phyloP scores from a whole-genome alignment of 176 grass and related monocot species.

The Juncus effusus region DNA sequence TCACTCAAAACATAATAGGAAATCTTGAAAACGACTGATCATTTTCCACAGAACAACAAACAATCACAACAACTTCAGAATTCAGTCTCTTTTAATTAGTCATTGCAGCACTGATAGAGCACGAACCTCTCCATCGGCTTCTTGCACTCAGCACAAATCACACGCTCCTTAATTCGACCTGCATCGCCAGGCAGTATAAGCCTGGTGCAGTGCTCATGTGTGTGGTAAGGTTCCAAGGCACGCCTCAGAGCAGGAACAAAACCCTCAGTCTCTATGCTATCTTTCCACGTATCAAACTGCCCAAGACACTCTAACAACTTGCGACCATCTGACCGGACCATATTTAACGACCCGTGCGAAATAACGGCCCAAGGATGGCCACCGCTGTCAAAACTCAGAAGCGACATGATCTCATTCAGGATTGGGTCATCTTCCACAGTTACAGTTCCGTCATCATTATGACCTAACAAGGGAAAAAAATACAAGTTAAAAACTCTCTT shows the following conservation, averaged over 20 bases:
- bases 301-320: conserved; percentile 30
- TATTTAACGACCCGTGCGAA: conserved; percentile 22
- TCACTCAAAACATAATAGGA: neutral
- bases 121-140: conserved; percentile 41
- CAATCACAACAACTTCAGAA: too few relatives aligned
- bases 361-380: conserved; percentile 34
- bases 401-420: conserved; percentile 37
- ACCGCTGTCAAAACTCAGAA: conserved; percentile 42
- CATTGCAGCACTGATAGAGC: conserved; percentile 48
- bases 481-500: too few relatives aligned
- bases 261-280: conserved; percentile 1
- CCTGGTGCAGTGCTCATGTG: conserved; percentile 32
- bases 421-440: conserved; percentile 35
- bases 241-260: conserved; percentile 31
- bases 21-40: neutral
- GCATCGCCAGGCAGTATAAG: conserved; percentile 35
- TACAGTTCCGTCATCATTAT: neutral
- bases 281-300: conserved; percentile 35
- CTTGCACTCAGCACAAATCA: conserved; percentile 39
- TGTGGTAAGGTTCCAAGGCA: conserved; percentile 28
- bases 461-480: too few relatives aligned
- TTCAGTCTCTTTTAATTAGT: conserved; percentile 25
- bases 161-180: conserved; percentile 32
- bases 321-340: conserved; percentile 25
- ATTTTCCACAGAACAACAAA: too few relatives aligned